Evolutionary conservation across 2,329 filamentous ascomycete genomes (phyloP), one percentile per base, ranked within the genome.

Genomic region (Coniosporium tulheliwenetii): DNA sequence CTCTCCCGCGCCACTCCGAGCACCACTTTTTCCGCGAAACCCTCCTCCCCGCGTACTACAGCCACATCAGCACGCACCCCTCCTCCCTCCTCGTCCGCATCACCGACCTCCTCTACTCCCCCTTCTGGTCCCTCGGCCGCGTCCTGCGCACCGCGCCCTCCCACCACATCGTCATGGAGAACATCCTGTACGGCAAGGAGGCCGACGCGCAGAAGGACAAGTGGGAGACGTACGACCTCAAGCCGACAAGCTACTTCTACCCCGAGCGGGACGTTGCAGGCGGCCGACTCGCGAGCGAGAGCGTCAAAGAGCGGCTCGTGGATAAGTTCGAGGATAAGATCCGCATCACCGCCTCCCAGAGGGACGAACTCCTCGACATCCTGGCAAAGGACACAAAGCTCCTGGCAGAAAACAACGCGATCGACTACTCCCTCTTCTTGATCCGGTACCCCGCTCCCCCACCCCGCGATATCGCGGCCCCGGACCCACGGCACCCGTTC

Each of bases 81-180:
- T 60, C 65, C 26, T 81, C 77, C 3, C 61, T 85, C 0, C 65
- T 85, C 1, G 73, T 83, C 5, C 75, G 79, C 39, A 85, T 85
- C 50, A 81, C 75, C 16, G 79, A 85, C 54, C 75, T 85, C 43
- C 63, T 84, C 0, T 69, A 73, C 39, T 67, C 70, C 0, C 65
- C 70, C 0, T 65, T 69, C 8, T 49, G 58, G 0, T 75, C 76
- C 0, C 51, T 85, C 1, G 81, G 80, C 1, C 67, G 71, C 1
- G 49, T 76, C 0, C 48, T 83, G 0, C 70, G 77, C 4, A 59
- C 70, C 1, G 73, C 77, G 0, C 80, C 81, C 0, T 75, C 73
- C 1, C 79, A 84, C 47, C 80, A 85, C 51, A 80, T 85, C 44
- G 67, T 85, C 50, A 85, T 85, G 81, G 81, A 85, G 55, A 85